phyloP scores from a whole-genome alignment of 1,284 basidiomycete species.

The Melampsora americana region DNA sequence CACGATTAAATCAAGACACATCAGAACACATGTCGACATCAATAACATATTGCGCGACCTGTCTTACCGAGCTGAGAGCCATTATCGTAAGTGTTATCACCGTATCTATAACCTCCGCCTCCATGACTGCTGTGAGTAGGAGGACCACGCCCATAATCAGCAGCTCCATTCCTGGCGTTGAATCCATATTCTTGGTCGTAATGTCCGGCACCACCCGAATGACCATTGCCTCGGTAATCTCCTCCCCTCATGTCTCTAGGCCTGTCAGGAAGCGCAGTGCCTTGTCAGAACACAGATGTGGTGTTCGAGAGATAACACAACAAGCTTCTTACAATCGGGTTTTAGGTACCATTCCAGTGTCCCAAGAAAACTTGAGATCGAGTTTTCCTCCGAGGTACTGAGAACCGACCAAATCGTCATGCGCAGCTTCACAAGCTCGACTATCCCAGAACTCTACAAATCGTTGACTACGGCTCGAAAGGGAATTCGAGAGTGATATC shows the following conservation, averaged over 20 bases:
- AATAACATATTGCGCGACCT: too few species aligned
- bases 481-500: slow-evolving; percentile 23
- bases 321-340: slow-evolving; percentile 48
- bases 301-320: slow-evolving; percentile 52
- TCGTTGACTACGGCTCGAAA: slow-evolving; percentile 62
- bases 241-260: slow-evolving; percentile 44
- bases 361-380: slow-evolving; percentile 85
- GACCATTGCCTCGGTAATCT: slow-evolving; percentile 2
- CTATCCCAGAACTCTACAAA: slow-evolving; percentile 86
- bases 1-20: too few species aligned
- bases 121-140: not conserved
- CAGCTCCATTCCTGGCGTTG: slow-evolving; percentile 14
- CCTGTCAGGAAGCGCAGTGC: slow-evolving; percentile 31
- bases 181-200: slow-evolving; percentile 51
- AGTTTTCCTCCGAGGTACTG: slow-evolving; percentile 78
- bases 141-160: not conserved
- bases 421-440: slow-evolving; percentile 71
- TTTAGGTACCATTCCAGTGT: slow-evolving; percentile 55
- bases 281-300: not conserved
- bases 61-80: too few species aligned
- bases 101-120: not conserved
- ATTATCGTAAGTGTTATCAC: too few species aligned
- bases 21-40: too few species aligned
- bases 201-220: slow-evolving; percentile 49
- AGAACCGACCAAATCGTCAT: slow-evolving; percentile 72